Evolutionary conservation across 805 yeast genomes (phyloP), one percentile per base, ranked within the genome.

Genomic region (Cyberlindnera subsufficiens): DNA sequence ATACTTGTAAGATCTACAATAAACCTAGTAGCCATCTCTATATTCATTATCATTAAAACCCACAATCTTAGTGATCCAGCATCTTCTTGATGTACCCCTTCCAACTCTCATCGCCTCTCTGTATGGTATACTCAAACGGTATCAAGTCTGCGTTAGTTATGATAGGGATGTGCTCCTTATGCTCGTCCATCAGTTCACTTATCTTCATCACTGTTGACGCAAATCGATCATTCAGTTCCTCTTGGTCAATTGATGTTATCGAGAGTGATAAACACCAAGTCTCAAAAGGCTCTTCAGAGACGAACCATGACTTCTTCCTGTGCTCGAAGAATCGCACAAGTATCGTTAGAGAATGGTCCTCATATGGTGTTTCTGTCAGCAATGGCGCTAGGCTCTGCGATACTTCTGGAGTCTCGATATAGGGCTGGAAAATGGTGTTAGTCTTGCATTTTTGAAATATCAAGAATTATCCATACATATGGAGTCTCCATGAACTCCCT

Each of bases 131-230:
- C 0, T 76, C 86, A 54, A 86, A 86, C 3, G 93, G 91, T 10
- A 79, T 64, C 25, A 74, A 64, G 3, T 82, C 88, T 14, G 79
- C 65, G 1, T 86, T 74, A 15, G 82, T 75, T 19, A 86, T 82
- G 1, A 86, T 84, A 3, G 95, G 95, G 3, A 86, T 78, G 51
- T 82, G 89, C 38, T 69, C 75, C 53, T 77, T 81, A 53, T 80
- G 70, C 6, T 57, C 53, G 52, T 82, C 84, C 14, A 70, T 77
- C n/a, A 65, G 59, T 14, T 74, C 71, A 30, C 71, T 38, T 52
- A 61, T 52, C 60, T 66, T 45, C 58, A 55, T 45, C 54, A 49
- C 41, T 48, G 51, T 16, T 43, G 32, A 41, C 15, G 35, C 48
- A 42, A 45, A 47, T 30, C 15, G 31, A 16, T 30, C 46, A 38